Percentiles rank a stretch among this genome's conserved stretches.
Evolutionary conservation across 1,284 basidiomycete species (phyloP).

Genomic region (Ustilago sp.): DNA sequence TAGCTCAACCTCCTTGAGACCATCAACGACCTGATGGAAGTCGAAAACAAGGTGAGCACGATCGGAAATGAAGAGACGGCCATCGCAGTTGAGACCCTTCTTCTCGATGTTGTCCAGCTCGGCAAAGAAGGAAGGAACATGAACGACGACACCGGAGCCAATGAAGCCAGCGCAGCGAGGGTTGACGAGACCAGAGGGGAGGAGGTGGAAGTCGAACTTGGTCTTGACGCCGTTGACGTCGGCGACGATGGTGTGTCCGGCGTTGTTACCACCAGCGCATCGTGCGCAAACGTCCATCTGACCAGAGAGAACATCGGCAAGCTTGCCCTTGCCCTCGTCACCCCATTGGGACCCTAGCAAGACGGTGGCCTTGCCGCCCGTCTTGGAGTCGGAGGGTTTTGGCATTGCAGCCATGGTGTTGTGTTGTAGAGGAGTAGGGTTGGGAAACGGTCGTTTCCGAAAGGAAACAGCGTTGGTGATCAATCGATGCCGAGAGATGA

Average conservation of each 20-base stretch:
- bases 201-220: constrained; percentile 93
- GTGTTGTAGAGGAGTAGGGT: constrained; percentile 1
- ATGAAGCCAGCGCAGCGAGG: constrained; percentile 87
- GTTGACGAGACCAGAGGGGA: constrained; percentile 94
- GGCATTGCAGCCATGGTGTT: constrained; percentile 65
- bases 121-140: constrained; percentile 92
- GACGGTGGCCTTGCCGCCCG: constrained; percentile 65
- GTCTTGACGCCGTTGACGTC: constrained; percentile 80
- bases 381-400: constrained; percentile 62
- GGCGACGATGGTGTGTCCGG: constrained; percentile 96
- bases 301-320: constrained; percentile 71
- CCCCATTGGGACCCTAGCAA: constrained; percentile 69
- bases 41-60: constrained; percentile 97
- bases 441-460: constrained; percentile 19
- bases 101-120: constrained; percentile 88
- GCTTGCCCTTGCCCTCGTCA: constrained; percentile 69
- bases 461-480: constrained; percentile 50
- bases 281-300: constrained; percentile 92
- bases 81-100: constrained; percentile 83
- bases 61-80: constrained; percentile 91
- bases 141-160: constrained; percentile 93
- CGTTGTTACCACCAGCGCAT: constrained; percentile 98
- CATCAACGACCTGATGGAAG: constrained; percentile 99
- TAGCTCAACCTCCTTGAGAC: constrained; percentile 95
- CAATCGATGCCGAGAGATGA: constrained; percentile 60